Base-by-base conservation (phyloP, 2,329 filamentous ascomycete species). In the Ophiocordyceps camponoti-floridani region DNA sequence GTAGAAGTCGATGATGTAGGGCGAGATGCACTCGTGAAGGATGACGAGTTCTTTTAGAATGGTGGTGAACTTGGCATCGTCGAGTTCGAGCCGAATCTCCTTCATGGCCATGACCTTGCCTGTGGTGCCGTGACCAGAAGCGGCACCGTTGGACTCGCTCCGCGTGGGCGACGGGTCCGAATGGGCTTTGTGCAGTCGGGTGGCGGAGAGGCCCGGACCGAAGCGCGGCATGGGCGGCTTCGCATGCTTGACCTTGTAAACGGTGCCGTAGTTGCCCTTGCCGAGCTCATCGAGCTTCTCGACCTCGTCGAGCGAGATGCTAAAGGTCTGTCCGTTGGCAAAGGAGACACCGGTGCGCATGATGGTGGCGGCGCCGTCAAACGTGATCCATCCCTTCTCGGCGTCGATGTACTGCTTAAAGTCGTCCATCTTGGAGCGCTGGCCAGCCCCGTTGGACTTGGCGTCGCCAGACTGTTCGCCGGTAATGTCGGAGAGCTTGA, bases 91-190 rank as follows among this genome's bases (percentile, higher is more conserved):
- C 18, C 91, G 78, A 54, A 98, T 93, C 63, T 98, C 91, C 61
- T 98, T 98, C 91, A 98, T 98, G 13, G 91, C 91, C 91, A 98
- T 96, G 47, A 94, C 71, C 43, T 84, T 75, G 16, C 89, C 87
- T 1, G 79, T 79, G 1, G 74, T 76, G 4, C 65, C 66, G 42
- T 62, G 52, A 42, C 51, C 56, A n/a, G 48, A n/a, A 0, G 52
- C 46, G 0, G 56, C 55, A 13, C 57, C 55, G 12, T 52, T 47
- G 0, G 52, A 46, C 0, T 57, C 56, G 11, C 52, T 47, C 11
- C 62, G 51, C 8, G 55, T 23, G 2, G 56, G 54, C 9, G 57
- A 53, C 8, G 62, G 56, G 18, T 66, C 60, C 16, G 64, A 60
- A 18, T 63, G 51, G 19, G 60, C 52, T 7, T 60, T 56, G 28